Conservation (phyloP, 805 yeast species). For the Wickerhamiella dianesei region DNA sequence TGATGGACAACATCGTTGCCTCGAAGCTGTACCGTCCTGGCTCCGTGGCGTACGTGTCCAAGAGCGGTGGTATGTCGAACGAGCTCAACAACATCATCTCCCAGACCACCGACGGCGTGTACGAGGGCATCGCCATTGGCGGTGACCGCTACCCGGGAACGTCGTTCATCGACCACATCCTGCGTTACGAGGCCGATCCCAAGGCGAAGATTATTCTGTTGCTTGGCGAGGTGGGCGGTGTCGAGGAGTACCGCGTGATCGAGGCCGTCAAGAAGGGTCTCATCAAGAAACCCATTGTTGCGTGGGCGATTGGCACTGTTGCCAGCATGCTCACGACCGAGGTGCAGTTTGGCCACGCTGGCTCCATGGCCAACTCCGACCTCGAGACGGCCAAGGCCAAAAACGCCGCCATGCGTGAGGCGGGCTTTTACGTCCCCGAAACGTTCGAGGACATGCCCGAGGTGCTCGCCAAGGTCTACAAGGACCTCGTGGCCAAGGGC, state of each 20-base stretch:
- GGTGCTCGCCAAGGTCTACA: conserved; percentile 47
- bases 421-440: conserved; percentile 86
- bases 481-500: conserved; percentile 41
- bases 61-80: conserved; percentile 37
- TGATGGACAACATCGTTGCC: conserved; percentile 38
- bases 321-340: conserved; percentile 59
- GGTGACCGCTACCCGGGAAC: conserved; percentile 67
- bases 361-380: conserved; percentile 58
- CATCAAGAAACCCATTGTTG: conserved; percentile 56
- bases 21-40: conserved; percentile 37
- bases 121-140: conserved; percentile 55
- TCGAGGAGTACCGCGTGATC: conserved; percentile 58
- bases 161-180: conserved; percentile 53
- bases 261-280: conserved; percentile 51
- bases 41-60: conserved; percentile 35
- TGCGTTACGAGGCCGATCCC: conserved; percentile 49
- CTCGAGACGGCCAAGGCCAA: conserved; percentile 54
- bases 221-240: conserved; percentile 61
- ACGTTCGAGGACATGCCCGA: conserved; percentile 41
- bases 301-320: conserved; percentile 62
- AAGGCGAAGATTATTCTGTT: conserved; percentile 53
- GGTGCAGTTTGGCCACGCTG: conserved; percentile 51
- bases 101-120: conserved; percentile 34
- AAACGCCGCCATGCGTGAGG: conserved; percentile 70
- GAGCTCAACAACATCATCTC: conserved; percentile 35